Conservation (phyloP, 257 asterid species). For the Rauvolfia tetraphylla region DNA sequence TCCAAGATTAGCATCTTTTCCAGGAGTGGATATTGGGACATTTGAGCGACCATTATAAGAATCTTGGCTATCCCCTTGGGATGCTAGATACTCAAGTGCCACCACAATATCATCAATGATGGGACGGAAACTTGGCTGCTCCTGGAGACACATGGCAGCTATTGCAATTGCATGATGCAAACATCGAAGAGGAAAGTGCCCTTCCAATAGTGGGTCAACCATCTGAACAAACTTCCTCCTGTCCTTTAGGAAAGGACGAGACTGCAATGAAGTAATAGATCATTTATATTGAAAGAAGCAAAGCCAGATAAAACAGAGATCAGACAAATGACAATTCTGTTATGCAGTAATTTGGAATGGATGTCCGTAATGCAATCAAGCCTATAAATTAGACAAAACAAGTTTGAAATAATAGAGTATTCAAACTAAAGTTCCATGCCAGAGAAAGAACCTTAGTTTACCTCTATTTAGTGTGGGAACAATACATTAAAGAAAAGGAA, state of each 20-base stretch:
- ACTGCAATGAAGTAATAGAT: slow-evolving; percentile 34
- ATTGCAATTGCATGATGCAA: slow-evolving; percentile 73
- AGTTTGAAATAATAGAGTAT: neutral
- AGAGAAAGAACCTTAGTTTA: neutral
- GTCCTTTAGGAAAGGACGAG: slow-evolving; percentile 63
- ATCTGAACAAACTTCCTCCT: slow-evolving; percentile 49
- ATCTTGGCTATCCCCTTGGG: slow-evolving; percentile 45
- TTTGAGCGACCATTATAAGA: slow-evolving; percentile 30
- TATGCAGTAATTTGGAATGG: neutral
- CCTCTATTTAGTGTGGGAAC: neutral
- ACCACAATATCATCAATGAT: slow-evolving; percentile 56
- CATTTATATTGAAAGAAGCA: neutral
- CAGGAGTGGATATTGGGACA: slow-evolving; percentile 37
- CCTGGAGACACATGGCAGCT: slow-evolving; percentile 88
- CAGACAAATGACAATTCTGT: neutral
- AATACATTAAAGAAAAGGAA: neutral
- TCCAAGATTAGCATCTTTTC: slow-evolving; percentile 24
- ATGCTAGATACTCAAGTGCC: slow-evolving; percentile 71
- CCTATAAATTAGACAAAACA: neutral
- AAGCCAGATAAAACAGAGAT: neutral
- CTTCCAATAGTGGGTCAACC: slow-evolving; percentile 70
- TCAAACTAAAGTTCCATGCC: neutral
- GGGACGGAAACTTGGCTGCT: slow-evolving; percentile 74
- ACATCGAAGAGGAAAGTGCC: slow-evolving; percentile 50
- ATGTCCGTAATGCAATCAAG: neutral